A percentile compares a stretch with the other conserved stretches of the same genome.
Evolutionary conservation across 495 filamentous ascomycete genomes (phyloP).

Genomic region (Neurospora sp.): DNA sequence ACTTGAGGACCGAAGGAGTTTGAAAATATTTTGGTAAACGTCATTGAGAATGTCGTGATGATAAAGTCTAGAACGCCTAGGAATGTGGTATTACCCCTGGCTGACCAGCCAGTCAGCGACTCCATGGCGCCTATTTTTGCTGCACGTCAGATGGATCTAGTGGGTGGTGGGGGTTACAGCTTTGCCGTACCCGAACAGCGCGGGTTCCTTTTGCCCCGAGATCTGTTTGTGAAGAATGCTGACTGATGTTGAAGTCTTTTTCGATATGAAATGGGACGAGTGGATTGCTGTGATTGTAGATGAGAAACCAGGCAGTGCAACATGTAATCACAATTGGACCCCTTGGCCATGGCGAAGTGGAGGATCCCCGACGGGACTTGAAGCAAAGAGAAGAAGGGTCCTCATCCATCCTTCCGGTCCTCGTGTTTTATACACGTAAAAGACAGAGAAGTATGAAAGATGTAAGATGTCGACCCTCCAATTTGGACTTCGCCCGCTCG

Average conservation of each 20-base stretch:
- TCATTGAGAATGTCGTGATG: background rate
- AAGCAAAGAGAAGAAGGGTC: background rate
- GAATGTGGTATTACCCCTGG: background rate
- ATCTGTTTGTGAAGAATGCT: background rate
- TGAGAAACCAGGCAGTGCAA: background rate
- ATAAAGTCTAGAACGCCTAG: background rate
- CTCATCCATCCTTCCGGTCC: background rate
- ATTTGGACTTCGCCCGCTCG: background rate
- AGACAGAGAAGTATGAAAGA: background rate
- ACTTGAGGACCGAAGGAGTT: background rate
- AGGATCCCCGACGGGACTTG: background rate
- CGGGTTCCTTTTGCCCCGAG: background rate
- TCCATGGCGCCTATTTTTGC: background rate
- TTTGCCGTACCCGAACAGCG: background rate
- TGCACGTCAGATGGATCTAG: background rate
- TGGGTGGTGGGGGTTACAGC: background rate
- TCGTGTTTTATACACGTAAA: background rate
- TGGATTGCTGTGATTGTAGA: background rate
- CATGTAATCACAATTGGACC: background rate
- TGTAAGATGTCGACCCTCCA: background rate
- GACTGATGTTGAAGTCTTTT: background rate
- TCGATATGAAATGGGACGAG: background rate
- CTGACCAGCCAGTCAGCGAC: background rate
- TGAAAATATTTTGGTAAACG: background rate
- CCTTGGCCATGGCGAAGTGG: background rate